These are phyloP conservation scores for Pisolithus sp. DNA, from an alignment of 768 basidiomycete species.

Conservation along the genomic window DNA sequence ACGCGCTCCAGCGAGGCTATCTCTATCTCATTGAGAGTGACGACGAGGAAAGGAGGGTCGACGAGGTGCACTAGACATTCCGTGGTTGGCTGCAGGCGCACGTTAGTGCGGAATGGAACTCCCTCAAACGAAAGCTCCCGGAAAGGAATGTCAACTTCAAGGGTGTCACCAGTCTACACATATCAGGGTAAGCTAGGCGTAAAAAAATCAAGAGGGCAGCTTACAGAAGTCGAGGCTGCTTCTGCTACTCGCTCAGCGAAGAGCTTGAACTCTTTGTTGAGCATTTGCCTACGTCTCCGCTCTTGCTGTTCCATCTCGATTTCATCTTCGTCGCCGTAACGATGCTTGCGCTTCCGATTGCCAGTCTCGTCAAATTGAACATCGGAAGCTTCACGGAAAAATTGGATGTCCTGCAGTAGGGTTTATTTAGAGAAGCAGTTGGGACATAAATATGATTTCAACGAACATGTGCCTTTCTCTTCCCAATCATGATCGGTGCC, in stretches of 20 bases:
- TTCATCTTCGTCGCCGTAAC: conserved; percentile 98
- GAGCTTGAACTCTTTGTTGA: conserved; percentile 91
- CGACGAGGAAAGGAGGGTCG: conserved; percentile 92
- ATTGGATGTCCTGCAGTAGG: conserved; percentile 79
- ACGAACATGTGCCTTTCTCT: conserved; percentile 91
- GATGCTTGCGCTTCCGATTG: conserved; percentile 94
- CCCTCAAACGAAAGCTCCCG: conserved; percentile 95
- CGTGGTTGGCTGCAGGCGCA: conserved; percentile 90
- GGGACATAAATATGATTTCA: neutral
- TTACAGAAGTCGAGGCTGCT: conserved; percentile 68
- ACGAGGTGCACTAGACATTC: conserved; percentile 95
- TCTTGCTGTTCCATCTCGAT: conserved; percentile 99
- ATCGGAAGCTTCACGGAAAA: conserved; percentile 95
- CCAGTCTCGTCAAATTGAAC: conserved; percentile 98
- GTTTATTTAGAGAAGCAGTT: neutral
- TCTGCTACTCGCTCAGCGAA: conserved; percentile 93
- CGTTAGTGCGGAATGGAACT: conserved; percentile 93
- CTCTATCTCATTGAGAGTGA: conserved; percentile 92
- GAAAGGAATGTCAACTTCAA: conserved; percentile 97
- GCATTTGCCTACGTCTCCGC: conserved; percentile 75
- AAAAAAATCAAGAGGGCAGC: conserved; percentile 20
- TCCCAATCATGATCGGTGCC: conserved; percentile 97
- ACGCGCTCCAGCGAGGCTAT: conserved; percentile 96
- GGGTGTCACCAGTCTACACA: conserved; percentile 63
- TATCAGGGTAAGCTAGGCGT: conserved; percentile 1